Percentiles rank a stretch among this genome's conserved stretches.
phyloP scores from a whole-genome alignment of 495 filamentous ascomycete species.

The Penicillium odoratum region DNA sequence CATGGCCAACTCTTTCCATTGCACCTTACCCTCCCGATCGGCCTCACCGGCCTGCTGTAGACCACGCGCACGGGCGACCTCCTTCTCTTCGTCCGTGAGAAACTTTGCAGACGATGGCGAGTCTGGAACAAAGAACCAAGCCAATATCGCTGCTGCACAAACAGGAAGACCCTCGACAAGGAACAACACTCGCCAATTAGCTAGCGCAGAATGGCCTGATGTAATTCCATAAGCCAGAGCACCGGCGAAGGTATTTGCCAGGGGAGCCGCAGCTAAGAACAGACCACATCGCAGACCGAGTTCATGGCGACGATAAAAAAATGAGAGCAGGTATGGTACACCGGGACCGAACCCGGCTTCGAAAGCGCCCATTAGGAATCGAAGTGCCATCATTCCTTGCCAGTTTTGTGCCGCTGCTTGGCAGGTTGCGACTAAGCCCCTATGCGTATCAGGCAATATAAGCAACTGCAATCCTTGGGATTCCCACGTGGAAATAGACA shows the following conservation, averaged over 20 bases:
- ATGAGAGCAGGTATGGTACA: conserved; percentile 72
- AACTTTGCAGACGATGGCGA: conserved; percentile 67
- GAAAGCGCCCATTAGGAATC: conserved; percentile 65
- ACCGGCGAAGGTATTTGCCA: conserved; percentile 82
- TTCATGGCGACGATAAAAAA: conserved; percentile 81
- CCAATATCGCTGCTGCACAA: conserved; percentile 61
- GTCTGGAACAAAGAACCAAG: conserved; percentile 72
- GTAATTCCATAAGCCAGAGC: conserved; percentile 84
- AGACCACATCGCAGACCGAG: conserved; percentile 75
- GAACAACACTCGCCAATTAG: conserved; percentile 80
- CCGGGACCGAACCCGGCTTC: conserved; percentile 69
- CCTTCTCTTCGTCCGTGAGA: conserved; percentile 67
- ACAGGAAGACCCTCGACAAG: conserved; percentile 80
- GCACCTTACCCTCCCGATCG: conserved; percentile 51
- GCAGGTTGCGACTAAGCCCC: conserved; percentile 58
- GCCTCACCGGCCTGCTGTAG: conserved; percentile 63
- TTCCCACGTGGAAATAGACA: not conserved
- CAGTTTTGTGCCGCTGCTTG: conserved; percentile 64
- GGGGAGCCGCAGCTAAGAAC: conserved; percentile 74
- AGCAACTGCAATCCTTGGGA: not conserved
- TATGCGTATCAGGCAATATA: conserved; percentile 15
- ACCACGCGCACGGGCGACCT: conserved; percentile 63
- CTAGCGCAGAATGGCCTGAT: conserved; percentile 61
- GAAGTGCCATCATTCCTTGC: conserved; percentile 63
- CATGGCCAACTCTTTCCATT: conserved; percentile 58